A percentile compares a stretch with the other conserved stretches of the same genome.
These are phyloP conservation scores for Diutina siamensis DNA, from an alignment of 1,139 yeast species.

Conservation along the genomic window DNA sequence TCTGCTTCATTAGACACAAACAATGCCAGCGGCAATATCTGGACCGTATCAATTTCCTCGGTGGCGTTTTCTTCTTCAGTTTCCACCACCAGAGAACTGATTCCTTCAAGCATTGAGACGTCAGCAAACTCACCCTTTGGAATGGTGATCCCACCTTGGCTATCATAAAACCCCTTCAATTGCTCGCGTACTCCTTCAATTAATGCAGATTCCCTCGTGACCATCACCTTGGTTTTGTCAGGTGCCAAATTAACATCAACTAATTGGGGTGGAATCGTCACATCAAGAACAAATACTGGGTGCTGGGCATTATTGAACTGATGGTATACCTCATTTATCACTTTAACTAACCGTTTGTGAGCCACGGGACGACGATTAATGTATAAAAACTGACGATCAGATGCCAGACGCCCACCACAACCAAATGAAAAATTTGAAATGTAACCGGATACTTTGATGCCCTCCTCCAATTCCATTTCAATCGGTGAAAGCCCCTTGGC, in stretches of 20 bases:
- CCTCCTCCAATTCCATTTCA: slow-evolving; percentile 17
- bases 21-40: too few relatives aligned
- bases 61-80: background rate
- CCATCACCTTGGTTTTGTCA: slow-evolving; percentile 63
- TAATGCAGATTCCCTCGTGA: slow-evolving; percentile 54
- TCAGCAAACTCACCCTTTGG: slow-evolving; percentile 3
- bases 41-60: too few relatives aligned
- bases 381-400: slow-evolving; percentile 65
- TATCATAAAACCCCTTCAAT: slow-evolving; percentile 30
- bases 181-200: slow-evolving; percentile 38
- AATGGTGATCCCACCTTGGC: slow-evolving; percentile 2
- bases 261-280: slow-evolving; percentile 37
- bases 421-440: slow-evolving; percentile 75
- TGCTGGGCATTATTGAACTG: slow-evolving; percentile 58
- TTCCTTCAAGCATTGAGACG: background rate
- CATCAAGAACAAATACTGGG: slow-evolving; percentile 62
- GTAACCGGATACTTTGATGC: slow-evolving; percentile 32
- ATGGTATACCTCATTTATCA: slow-evolving; percentile 64
- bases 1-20: too few relatives aligned
- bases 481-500: slow-evolving; percentile 44
- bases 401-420: slow-evolving; percentile 39
- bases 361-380: slow-evolving; percentile 69
- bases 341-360: slow-evolving; percentile 42
- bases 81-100: background rate
- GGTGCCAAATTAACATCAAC: slow-evolving; percentile 87